phyloP scores from a whole-genome alignment of 1,284 basidiomycete species.

The Rhodotorula sp. region DNA sequence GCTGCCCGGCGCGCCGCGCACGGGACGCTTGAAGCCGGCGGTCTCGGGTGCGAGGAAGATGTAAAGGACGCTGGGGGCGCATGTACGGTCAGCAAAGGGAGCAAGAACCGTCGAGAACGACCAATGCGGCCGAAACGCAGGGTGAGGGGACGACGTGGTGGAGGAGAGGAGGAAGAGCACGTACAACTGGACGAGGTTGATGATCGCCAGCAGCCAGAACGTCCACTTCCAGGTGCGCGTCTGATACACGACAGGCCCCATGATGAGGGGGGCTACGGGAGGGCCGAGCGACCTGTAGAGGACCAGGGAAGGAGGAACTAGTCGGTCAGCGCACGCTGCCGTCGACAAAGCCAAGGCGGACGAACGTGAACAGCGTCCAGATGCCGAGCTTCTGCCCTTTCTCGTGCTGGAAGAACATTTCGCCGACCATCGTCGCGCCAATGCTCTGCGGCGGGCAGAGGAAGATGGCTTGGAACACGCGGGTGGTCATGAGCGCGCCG shows the following conservation, averaged over 20 bases:
- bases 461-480: constrained; percentile 37
- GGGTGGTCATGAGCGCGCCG: constrained; percentile 32
- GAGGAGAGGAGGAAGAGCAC: constrained; percentile 22
- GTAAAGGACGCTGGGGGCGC: constrained; percentile 21
- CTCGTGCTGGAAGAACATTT: constrained; percentile 42
- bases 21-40: constrained; percentile 28
- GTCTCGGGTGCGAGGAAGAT: constrained; percentile 36
- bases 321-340: neutral
- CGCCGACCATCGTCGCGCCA: constrained; percentile 24
- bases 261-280: constrained; percentile 5
- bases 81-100: constrained; percentile 13
- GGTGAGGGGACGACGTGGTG: constrained; percentile 21
- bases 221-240: constrained; percentile 26
- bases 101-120: constrained; percentile 20
- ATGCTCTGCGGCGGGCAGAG: constrained; percentile 17
- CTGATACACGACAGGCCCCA: constrained; percentile 20
- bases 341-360: neutral
- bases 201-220: constrained; percentile 27
- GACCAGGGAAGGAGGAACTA: too few species aligned
- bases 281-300: constrained; percentile 10
- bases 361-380: constrained; percentile 32
- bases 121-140: neutral
- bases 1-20: constrained; percentile 3
- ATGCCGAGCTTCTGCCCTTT: constrained; percentile 26
- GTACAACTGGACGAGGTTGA: constrained; percentile 23